phyloP scores from a whole-genome alignment of 768 basidiomycete genomes.

The Hemileccinum rubropunctum region DNA sequence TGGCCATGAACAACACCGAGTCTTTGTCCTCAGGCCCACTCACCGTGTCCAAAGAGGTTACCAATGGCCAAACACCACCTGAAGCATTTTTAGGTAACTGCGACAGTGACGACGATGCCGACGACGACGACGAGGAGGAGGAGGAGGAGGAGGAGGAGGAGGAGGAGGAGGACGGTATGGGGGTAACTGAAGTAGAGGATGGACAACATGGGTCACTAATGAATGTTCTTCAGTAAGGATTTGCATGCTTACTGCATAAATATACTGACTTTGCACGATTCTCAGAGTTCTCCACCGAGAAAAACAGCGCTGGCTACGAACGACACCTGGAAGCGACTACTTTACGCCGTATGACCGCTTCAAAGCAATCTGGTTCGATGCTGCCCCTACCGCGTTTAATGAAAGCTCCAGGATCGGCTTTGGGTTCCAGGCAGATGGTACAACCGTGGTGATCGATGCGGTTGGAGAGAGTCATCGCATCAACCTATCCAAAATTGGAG shows the following conservation, averaged over 20 bases:
- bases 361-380: background rate
- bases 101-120: too few species aligned
- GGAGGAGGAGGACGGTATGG: too few species aligned
- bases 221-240: background rate
- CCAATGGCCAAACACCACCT: too few species aligned
- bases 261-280: background rate
- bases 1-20: too few species aligned
- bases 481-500: background rate
- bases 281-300: background rate
- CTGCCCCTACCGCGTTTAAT: background rate
- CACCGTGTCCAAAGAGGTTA: too few species aligned
- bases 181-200: too few species aligned
- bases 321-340: background rate
- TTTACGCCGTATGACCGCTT: background rate
- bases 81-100: too few species aligned
- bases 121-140: too few species aligned
- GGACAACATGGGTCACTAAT: background rate
- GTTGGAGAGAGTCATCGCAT: background rate
- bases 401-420: background rate
- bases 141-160: too few species aligned
- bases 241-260: background rate
- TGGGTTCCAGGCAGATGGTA: background rate
- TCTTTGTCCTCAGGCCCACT: too few species aligned
- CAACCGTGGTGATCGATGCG: background rate
- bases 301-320: background rate